Conservation (phyloP, 768 basidiomycete genomes). For the Xanthoconium purpureum region DNA sequence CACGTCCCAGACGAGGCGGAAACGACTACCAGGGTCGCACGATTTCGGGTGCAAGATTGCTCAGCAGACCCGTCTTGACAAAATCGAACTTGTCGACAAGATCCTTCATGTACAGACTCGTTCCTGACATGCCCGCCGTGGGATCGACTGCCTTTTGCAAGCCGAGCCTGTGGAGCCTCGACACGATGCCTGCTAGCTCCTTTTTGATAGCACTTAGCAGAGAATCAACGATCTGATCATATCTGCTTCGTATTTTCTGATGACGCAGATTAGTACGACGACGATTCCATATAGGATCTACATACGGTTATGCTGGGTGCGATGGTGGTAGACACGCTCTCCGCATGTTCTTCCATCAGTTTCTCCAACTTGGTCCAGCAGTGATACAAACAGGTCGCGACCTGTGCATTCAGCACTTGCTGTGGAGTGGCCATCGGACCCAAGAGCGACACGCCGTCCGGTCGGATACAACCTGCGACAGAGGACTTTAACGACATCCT, state of each 20-base stretch:
- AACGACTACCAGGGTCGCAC: constrained; percentile 65
- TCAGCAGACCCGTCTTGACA: constrained; percentile 76
- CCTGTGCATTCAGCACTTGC: constrained; percentile 71
- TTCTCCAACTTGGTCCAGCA: constrained; percentile 27
- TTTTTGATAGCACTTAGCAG: constrained; percentile 67
- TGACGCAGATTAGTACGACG: not conserved
- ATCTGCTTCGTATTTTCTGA: constrained; percentile 35
- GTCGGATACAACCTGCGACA: constrained; percentile 58
- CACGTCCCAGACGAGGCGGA: not conserved
- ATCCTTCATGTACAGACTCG: constrained; percentile 82
- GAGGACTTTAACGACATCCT: not conserved
- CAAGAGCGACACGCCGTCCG: constrained; percentile 71
- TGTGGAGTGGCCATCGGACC: constrained; percentile 79
- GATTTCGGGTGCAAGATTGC: constrained; percentile 70
- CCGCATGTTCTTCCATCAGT: constrained; percentile 23
- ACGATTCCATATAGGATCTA: not conserved
- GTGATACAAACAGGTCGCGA: constrained; percentile 63
- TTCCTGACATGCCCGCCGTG: constrained; percentile 45
- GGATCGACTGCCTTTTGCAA: constrained; percentile 72
- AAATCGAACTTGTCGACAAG: constrained; percentile 79
- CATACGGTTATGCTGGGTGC: constrained; percentile 58
- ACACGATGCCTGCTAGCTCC: constrained; percentile 76
- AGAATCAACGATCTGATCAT: constrained; percentile 59
- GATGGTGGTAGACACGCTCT: constrained; percentile 51
- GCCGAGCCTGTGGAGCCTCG: constrained; percentile 82